These are phyloP conservation scores for Marsdenia floribunda DNA, from an alignment of 257 asterid species.

Conservation along the genomic window DNA sequence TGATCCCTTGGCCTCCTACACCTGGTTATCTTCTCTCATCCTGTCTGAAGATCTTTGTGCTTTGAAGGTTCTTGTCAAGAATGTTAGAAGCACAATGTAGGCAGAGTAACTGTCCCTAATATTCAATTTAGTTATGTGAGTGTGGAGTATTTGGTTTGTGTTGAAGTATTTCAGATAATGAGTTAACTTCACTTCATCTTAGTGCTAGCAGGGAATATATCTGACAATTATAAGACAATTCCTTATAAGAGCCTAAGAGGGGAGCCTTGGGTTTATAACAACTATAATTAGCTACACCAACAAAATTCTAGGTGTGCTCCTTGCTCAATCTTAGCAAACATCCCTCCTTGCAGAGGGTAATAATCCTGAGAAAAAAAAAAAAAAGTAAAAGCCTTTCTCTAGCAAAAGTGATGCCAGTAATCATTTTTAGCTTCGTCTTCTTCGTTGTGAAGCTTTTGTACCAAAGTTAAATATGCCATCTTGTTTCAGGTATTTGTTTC, in stretches of 20 bases:
- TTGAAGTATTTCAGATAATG: background rate
- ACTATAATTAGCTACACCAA: background rate
- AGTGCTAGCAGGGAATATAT: background rate
- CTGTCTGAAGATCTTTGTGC: background rate
- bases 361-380: background rate
- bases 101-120: background rate
- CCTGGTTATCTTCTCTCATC: background rate
- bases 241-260: background rate
- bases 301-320: background rate
- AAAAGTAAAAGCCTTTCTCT: background rate
- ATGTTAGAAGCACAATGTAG: background rate
- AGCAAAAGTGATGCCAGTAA: background rate
- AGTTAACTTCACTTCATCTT: background rate
- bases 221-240: background rate
- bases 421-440: background rate
- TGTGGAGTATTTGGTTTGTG: background rate
- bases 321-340: background rate
- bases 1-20: background rate
- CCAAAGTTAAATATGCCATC: slow-evolving; percentile 11
- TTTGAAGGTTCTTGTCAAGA: background rate
- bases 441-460: background rate
- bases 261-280: background rate
- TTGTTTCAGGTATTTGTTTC: slow-evolving; percentile 72
- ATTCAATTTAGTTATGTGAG: background rate
- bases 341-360: background rate